These are phyloP conservation scores for Hypoxylon lenormandii DNA, from an alignment of 495 filamentous ascomycete species.

Conservation along the genomic window DNA sequence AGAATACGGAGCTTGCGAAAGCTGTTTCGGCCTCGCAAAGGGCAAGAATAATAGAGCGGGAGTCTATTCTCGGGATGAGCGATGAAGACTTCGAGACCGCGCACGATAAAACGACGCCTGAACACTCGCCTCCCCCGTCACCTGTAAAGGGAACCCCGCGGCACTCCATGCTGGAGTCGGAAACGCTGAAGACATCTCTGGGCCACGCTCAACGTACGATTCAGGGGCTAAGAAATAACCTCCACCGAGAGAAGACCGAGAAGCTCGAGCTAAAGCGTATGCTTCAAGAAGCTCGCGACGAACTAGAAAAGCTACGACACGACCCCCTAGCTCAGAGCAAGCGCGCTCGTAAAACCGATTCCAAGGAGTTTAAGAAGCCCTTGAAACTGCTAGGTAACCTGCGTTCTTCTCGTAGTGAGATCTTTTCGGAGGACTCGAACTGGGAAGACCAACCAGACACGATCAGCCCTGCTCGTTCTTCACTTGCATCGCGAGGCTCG, in stretches of 20 bases:
- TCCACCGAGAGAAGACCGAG: conserved; percentile 97
- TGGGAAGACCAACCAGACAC: conserved; percentile 81
- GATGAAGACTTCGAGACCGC: conserved; percentile 74
- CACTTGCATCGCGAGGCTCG: conserved; percentile 49
- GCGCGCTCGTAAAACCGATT: conserved; percentile 77
- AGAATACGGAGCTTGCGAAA: conserved; percentile 89
- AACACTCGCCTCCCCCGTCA: conserved; percentile 88
- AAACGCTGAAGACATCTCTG: conserved; percentile 91
- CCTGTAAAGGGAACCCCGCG: conserved; percentile 90
- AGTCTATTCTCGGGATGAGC: conserved; percentile 66
- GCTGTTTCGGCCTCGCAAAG: conserved; percentile 74
- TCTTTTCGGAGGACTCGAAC: conserved; percentile 79
- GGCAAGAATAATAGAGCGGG: conserved; percentile 72
- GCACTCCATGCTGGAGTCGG: conserved; percentile 88
- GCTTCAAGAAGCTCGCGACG: conserved; percentile 94
- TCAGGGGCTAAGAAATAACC: conserved; percentile 89
- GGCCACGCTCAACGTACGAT: conserved; percentile 97
- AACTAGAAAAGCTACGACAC: conserved; percentile 80
- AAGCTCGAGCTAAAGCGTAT: conserved; percentile 95
- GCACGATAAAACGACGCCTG: conserved; percentile 78
- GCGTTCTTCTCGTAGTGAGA: conserved; percentile 79
- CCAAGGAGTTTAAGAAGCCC: conserved; percentile 80
- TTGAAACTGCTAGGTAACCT: conserved; percentile 78
- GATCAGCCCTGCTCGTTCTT: conserved; percentile 46
- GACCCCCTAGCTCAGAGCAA: conserved; percentile 66